Evolutionary conservation across 306 rosid species (phyloP).

Genomic region (Lotus japonicus): DNA sequence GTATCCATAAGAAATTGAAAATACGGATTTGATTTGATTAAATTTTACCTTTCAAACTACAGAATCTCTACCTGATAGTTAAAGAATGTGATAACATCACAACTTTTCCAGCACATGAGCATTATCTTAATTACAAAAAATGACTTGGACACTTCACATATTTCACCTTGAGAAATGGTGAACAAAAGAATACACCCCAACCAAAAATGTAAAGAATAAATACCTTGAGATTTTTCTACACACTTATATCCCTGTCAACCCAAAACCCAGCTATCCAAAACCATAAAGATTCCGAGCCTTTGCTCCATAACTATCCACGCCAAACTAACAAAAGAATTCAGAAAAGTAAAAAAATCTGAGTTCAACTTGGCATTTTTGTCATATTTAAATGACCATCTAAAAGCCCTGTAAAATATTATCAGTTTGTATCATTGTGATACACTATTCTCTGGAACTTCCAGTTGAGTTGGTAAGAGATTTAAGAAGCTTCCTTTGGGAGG

Average conservation of each 20-base stretch:
- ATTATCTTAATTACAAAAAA: slow-evolving; percentile 48
- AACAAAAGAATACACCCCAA: slow-evolving; percentile 45
- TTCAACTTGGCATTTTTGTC: slow-evolving; percentile 28
- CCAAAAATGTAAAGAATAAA: slow-evolving; percentile 45
- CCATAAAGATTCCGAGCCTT: slow-evolving; percentile 40
- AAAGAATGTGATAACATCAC: slow-evolving; percentile 27
- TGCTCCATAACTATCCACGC: slow-evolving; percentile 30
- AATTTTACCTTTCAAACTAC: slow-evolving; percentile 13
- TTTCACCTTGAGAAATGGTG: slow-evolving; percentile 30
- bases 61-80: background rate
- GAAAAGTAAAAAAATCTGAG: slow-evolving; percentile 30
- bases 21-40: slow-evolving; percentile 2
- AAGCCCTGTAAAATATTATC: slow-evolving; percentile 25
- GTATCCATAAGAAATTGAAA: too few species aligned
- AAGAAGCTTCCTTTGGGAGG: slow-evolving; percentile 80
- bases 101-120: slow-evolving; percentile 26
- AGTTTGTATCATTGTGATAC: slow-evolving; percentile 38
- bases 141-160: slow-evolving; percentile 27
- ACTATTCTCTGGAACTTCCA: slow-evolving; percentile 68
- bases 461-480: slow-evolving; percentile 67
- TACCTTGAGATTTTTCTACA: slow-evolving; percentile 36
- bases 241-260: slow-evolving; percentile 20
- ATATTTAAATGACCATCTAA: slow-evolving; percentile 28
- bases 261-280: slow-evolving; percentile 39
- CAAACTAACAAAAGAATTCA: slow-evolving; percentile 42